Conservation (phyloP, 2,329 filamentous ascomycete species). For the Esteya vermicola region DNA sequence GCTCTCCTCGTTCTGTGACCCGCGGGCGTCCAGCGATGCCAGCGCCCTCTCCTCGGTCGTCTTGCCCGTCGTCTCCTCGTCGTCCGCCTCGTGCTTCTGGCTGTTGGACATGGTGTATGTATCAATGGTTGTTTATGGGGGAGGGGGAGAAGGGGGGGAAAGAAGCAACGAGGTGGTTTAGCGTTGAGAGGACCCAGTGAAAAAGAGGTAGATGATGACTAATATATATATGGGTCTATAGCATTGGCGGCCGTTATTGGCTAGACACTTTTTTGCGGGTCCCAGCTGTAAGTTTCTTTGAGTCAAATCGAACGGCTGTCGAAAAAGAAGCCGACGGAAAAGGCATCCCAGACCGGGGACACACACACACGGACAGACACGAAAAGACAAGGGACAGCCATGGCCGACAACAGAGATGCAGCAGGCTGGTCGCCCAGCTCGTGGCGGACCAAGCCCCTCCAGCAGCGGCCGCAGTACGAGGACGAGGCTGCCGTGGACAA, state of each 20-base stretch:
- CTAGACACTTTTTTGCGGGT: neutral
- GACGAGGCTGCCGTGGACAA: conserved; percentile 44
- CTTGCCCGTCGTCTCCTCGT: conserved; percentile 39
- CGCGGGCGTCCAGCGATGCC: conserved; percentile 48
- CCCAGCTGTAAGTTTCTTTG: neutral
- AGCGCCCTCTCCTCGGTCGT: conserved; percentile 64
- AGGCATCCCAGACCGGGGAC: no score
- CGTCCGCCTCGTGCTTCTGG: conserved; percentile 39
- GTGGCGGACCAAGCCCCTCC: conserved; percentile 67
- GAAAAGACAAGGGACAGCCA: neutral
- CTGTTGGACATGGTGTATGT: neutral
- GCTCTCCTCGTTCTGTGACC: conserved; percentile 29
- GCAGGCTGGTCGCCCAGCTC: conserved; percentile 46
- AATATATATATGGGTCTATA: no score
- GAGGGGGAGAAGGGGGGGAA: neutral
- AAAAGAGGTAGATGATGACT: neutral
- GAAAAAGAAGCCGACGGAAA: no score
- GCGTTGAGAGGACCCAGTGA: no score
- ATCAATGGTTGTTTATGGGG: neutral
- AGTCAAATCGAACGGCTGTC: neutral
- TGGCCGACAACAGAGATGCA: no score
- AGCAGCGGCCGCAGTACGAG: conserved; percentile 59
- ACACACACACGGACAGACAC: no score
- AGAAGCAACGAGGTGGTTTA: no score
- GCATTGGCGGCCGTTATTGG: no score